Percentiles rank a stretch among this genome's conserved stretches.
These are phyloP conservation scores for Colletotrichum cuscutae DNA, from an alignment of 2,329 filamentous ascomycete species.

Conservation along the genomic window DNA sequence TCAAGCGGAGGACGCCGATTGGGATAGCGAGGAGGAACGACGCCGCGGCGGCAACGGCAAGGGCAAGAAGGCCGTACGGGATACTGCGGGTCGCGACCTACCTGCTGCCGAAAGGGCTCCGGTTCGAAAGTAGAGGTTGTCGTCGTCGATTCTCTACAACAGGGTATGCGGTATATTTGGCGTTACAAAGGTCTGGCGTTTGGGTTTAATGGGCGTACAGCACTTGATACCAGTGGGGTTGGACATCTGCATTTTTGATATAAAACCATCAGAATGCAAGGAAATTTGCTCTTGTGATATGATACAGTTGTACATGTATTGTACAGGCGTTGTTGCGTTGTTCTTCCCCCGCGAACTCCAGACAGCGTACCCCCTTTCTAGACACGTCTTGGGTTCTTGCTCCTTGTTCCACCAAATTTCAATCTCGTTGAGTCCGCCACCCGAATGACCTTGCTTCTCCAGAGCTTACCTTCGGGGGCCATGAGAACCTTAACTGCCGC, in stretches of 20 bases:
- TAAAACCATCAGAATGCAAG: conserved; percentile 23
- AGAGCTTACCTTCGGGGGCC: conserved; percentile 81
- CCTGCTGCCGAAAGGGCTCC: conserved; percentile 65
- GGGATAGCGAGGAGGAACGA: conserved; percentile 59
- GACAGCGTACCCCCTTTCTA: conserved; percentile 37
- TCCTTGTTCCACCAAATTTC: conserved; percentile 96
- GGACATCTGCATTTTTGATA: conserved; percentile 26
- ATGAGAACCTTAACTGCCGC: conserved; percentile 90
- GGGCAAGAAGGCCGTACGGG: conserved; percentile 57
- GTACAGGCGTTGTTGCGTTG: conserved; percentile 42
- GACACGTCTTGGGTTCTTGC: conserved; percentile 84
- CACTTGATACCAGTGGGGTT: conserved; percentile 33
- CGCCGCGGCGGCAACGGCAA: conserved; percentile 52
- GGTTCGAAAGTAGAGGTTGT: background rate
- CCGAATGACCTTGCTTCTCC: conserved; percentile 79
- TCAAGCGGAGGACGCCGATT: conserved; percentile 46
- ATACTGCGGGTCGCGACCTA: conserved; percentile 61
- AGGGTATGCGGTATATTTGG: conserved; percentile 11
- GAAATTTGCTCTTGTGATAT: conserved; percentile 39
- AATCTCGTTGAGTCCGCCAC: conserved; percentile 88
- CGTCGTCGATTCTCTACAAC: background rate
- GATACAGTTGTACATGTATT: conserved; percentile 48
- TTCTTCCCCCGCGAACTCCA: background rate
- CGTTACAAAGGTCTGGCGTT: conserved; percentile 13
- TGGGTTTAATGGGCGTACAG: conserved; percentile 19